A percentile compares a stretch with the other conserved stretches of the same genome.
Evolutionary conservation across 2,329 filamentous ascomycete species (phyloP).

Genomic region (Akanthomyces lecanii): DNA sequence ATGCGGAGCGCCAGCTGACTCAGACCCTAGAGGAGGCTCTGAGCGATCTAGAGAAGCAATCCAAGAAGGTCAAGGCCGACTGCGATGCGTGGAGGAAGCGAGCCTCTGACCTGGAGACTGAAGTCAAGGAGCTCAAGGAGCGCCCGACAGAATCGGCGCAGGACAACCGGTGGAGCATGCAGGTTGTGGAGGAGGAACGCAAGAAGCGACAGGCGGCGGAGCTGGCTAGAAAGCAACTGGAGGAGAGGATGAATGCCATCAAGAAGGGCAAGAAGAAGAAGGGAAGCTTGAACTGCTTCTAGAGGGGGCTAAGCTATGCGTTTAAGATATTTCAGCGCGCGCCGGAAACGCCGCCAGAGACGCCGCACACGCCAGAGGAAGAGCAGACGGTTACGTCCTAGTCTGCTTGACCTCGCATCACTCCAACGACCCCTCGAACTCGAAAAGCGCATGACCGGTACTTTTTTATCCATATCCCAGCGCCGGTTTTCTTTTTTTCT

Average conservation of each 20-base stretch:
- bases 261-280: conserved; percentile 92
- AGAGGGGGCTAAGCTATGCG: conserved; percentile 35
- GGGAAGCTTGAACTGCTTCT: conserved; percentile 95
- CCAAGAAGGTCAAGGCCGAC: conserved; percentile 86
- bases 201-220: conserved; percentile 89
- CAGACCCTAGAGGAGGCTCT: conserved; percentile 93
- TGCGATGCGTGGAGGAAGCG: conserved; percentile 89
- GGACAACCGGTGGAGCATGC: conserved; percentile 65
- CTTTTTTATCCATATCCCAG: background rate
- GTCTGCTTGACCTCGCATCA: conserved; percentile 2
- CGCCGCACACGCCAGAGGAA: background rate
- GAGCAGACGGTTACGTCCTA: conserved; percentile 8
- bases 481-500: conserved; percentile 8
- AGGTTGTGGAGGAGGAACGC: conserved; percentile 93
- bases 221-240: conserved; percentile 79
- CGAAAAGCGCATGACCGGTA: conserved; percentile 9
- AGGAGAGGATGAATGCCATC: conserved; percentile 91
- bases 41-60: conserved; percentile 86
- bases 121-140: conserved; percentile 63
- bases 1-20: conserved; percentile 93
- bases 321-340: conserved; percentile 11
- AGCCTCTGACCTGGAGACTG: conserved; percentile 67
- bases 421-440: background rate
- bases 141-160: conserved; percentile 43
- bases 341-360: background rate